These are phyloP conservation scores for Mucor irregularis DNA, from an alignment of 371 early-diverging fungal species.

Conservation along the genomic window DNA sequence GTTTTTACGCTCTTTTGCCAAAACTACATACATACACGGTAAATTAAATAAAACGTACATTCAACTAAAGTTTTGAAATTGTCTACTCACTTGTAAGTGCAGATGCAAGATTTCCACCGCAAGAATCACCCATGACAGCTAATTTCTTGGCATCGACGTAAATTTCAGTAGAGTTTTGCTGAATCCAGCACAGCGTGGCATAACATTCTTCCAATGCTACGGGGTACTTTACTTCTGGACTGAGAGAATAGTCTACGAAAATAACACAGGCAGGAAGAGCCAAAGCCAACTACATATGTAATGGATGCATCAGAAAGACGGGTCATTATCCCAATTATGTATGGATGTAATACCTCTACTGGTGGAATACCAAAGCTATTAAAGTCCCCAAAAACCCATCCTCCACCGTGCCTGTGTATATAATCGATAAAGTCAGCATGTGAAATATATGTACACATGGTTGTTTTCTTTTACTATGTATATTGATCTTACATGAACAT, in stretches of 20 bases:
- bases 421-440: too few relatives aligned
- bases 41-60: too few relatives aligned
- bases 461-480: too few relatives aligned
- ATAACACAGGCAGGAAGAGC: conserved; percentile 9
- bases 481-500: too few relatives aligned
- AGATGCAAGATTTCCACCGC: conserved; percentile 38
- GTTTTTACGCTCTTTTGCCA: conserved; percentile 25
- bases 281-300: background rate
- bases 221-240: conserved; percentile 31
- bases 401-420: conserved; percentile 12
- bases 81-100: conserved; percentile 32
- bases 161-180: conserved; percentile 11
- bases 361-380: conserved; percentile 6
- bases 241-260: conserved; percentile 23
- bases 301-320: too few relatives aligned
- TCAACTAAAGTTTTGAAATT: too few relatives aligned
- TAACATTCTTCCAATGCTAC: conserved; percentile 32
- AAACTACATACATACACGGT: conserved; percentile 19
- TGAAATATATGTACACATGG: too few relatives aligned
- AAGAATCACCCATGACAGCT: conserved; percentile 32
- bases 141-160: conserved; percentile 21
- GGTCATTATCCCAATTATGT: background rate
- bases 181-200: conserved; percentile 21
- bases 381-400: conserved; percentile 10
- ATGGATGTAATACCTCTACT: conserved; percentile 13